A percentile compares a stretch with the other conserved stretches of the same genome.
Evolutionary conservation across 2,329 filamentous ascomycete genomes (phyloP).

Genomic region (Microascus cirrosus): DNA sequence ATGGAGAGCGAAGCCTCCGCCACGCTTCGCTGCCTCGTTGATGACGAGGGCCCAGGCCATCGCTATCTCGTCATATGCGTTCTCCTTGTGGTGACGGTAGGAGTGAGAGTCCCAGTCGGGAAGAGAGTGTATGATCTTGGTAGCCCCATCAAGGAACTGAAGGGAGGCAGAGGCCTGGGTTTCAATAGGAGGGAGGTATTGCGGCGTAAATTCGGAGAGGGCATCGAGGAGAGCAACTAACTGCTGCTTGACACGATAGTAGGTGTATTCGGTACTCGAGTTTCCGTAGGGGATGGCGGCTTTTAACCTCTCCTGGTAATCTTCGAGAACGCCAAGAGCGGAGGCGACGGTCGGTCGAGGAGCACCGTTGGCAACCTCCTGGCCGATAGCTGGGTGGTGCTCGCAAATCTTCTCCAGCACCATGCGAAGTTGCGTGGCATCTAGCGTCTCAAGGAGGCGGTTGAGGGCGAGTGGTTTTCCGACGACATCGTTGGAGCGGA

Average conservation of each 20-base stretch:
- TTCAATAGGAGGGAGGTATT: conserved; percentile 89
- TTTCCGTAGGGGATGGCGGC: conserved; percentile 79
- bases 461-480: conserved; percentile 44
- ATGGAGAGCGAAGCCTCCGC: conserved; percentile 80
- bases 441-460: conserved; percentile 88
- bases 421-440: conserved; percentile 70
- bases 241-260: conserved; percentile 79
- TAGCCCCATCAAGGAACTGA: conserved; percentile 80
- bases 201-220: conserved; percentile 85
- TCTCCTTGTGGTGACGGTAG: conserved; percentile 87
- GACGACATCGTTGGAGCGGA: conserved; percentile 51
- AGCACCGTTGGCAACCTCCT: conserved; percentile 73
- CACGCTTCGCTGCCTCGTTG: conserved; percentile 80
- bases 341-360: conserved; percentile 78
- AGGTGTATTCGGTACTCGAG: conserved; percentile 81
- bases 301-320: conserved; percentile 70
- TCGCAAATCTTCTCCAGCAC: conserved; percentile 89
- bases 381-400: conserved; percentile 72
- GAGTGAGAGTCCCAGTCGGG: conserved; percentile 85
- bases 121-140: conserved; percentile 77
- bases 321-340: conserved; percentile 67
- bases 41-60: conserved; percentile 90
- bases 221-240: conserved; percentile 76
- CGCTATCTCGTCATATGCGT: conserved; percentile 91
- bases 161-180: conserved; percentile 72